Conservation (phyloP, 1,284 basidiomycete species). For the Ganoderma lingzhi region DNA sequence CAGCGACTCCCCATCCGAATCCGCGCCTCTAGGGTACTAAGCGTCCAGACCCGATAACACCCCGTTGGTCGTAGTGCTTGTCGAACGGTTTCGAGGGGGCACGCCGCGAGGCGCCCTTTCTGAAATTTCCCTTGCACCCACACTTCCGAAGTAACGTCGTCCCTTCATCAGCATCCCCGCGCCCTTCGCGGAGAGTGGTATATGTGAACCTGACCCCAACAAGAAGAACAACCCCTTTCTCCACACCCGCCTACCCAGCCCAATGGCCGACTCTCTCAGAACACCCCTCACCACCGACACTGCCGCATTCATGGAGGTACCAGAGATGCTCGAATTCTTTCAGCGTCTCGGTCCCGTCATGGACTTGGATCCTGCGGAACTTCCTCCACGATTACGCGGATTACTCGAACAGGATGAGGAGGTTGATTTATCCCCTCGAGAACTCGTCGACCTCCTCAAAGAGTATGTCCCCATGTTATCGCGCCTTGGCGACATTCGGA, state of each 20-base stretch:
- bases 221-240: not conserved
- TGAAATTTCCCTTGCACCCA: not conserved
- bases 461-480: not conserved
- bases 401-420: not conserved
- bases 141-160: not conserved
- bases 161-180: not conserved
- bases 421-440: not conserved
- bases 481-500: not conserved
- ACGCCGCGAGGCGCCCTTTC: not conserved
- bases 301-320: not conserved
- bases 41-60: not conserved
- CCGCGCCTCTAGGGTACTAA: not conserved
- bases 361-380: not conserved
- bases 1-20: not conserved
- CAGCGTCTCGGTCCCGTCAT: not conserved
- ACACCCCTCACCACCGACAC: not conserved
- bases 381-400: not conserved
- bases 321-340: not conserved
- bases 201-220: not conserved
- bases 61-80: not conserved
- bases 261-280: not conserved
- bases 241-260: not conserved
- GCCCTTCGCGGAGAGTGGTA: not conserved
- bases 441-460: not conserved
- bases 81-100: not conserved